Evolutionary conservation across 768 basidiomycete genomes (phyloP), one percentile per base, ranked within the genome.

Genomic region (Leccinum subtestaceum): DNA sequence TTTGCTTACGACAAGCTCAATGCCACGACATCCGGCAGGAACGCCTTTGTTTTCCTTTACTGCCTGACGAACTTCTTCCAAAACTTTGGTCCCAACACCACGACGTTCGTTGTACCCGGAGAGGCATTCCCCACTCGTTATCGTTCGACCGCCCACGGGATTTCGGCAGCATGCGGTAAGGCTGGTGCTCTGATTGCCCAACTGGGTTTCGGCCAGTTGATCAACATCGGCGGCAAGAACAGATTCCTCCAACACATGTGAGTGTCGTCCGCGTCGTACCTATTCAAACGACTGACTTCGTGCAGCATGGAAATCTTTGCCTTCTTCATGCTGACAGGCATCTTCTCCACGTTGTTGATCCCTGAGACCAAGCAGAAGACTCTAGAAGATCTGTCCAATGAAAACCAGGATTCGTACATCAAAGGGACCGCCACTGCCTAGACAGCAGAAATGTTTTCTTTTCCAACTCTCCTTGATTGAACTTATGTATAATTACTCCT

Each of bases 31-130:
- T 11, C 70, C 2, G 70, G 75, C 19, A 78, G 52, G 15, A 83
- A 84, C 36, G 89, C 79, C 2, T 93, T 94, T 70, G 85, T 91
- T 52, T 87, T 89, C 76, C 81, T 91, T 27, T 94, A 93, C 77
- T 90, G 90, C 70, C 77, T 94, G n/a, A 82, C 90, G 65, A 88
- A 90, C 70, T 92, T 92, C 77, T 91, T 93, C 87, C 88, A 91
- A 77, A 93, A 93, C 75, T 93, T 92, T 61, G 91, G 89, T 2
- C 89, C 87, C 10, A 91, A 92, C 65, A 82, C 81, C 0, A 93
- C 89, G 1, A 92, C 91, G 0, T 93, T 94, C 72, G 59, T 93
- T 56, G 76, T 93, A 4, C 91, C 92, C 0, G 90, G 89, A 62
- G 93, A 95, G 70, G 81, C 78, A 25, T 94, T 92, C 84, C 92